Base-by-base conservation (phyloP, 176 grass and related monocot genomes). In the Triticum dicoccoides region DNA sequence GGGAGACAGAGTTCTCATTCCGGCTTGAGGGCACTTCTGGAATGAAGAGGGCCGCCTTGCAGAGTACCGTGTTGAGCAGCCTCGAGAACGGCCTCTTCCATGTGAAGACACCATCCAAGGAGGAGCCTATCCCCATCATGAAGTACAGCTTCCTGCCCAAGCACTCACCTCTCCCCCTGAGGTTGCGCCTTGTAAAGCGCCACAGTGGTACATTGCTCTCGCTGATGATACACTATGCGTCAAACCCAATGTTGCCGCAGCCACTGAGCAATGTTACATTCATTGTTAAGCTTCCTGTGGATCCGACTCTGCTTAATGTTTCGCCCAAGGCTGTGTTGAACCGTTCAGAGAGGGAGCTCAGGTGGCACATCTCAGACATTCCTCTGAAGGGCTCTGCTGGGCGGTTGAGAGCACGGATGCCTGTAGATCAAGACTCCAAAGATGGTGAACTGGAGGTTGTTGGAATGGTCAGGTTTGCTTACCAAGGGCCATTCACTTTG, bases 1-100 rank as follows among this genome's bases (percentile, higher is more conserved):
- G 96, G 87, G 94, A 99, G 30, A 93, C 94, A 27, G 97, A 99
- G 83, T 99, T 99, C 90, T 93, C 97, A 18, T 96, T 99, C 89
- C 86, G 87, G 14, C 94, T 99, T 23, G 97, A 99, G 82, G 92
- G 94, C 58, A 92, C 90, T 58, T 89, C 90, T 9, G 87, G 92
- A 85, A 96, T 96, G 83, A 99, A 99, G 86, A 90, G 90, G 67
- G 97, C 97, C 0, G 97, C 85, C 14, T 84, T 94, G 90, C 92
- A 94, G 78, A 94, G 77, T 73, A 82, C 92, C 38, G 69, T 88
- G 17, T 85, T 99, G 78, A 96, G 91, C 45, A 96, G 86, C 88
- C 92, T 99, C 0, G 79, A 96, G 83, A 94, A 94, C 30, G 92
- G 92, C 41, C 70, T 92, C 13, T 96, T 98, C 87, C 93, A 92